Base-by-base conservation (phyloP, 2,329 filamentous ascomycete genomes). In the Botrytis elliptica region DNA sequence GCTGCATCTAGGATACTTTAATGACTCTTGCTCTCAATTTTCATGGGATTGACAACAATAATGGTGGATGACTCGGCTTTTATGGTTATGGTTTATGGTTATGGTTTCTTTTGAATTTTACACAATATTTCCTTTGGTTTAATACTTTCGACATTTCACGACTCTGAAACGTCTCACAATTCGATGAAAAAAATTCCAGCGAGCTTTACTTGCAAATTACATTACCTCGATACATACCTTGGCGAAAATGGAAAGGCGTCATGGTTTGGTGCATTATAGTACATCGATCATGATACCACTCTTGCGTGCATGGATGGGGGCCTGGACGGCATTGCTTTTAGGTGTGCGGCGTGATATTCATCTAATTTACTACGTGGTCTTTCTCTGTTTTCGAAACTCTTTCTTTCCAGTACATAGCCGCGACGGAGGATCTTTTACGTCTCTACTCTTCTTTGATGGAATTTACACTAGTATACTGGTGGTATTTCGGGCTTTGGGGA, bases 231-330 rank as follows among this genome's bases (percentile, higher is more conserved):
- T 68, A 68, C 65, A 57, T 68, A 68, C 49, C 65, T n/a, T 68
- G 65, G 65, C 65, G 65, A 68, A 68, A 68, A 68, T 68, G 49
- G 65, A 52, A 68, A 49, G 65, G 65, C 49, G 65, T 68, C 65
- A 57, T 68, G 65, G 65, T 42, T 57, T 68, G 49, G 65, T 68
- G 65, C 65, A 68, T 68, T 68, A 68, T 38, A 57, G 65, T 68
- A 68, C 65, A 68, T 68, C 49, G 65, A 68, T 68, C 65, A 68
- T 68, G 65, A 68, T 68, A 57, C 65, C 65, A 68, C 65, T 68
- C 65, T 68, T 68, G 65, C 65, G 49, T 68, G 65, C 65, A 68
- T 68, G 65, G 65, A 57, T 42, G 46, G 65, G 65, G 65, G 49
- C 49, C 46, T 67, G 65, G 65, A 67, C 40, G 46, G 65, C 65